These are phyloP conservation scores for Trichoderma sp. DNA, from an alignment of 2,329 filamentous ascomycete genomes.

Conservation along the genomic window DNA sequence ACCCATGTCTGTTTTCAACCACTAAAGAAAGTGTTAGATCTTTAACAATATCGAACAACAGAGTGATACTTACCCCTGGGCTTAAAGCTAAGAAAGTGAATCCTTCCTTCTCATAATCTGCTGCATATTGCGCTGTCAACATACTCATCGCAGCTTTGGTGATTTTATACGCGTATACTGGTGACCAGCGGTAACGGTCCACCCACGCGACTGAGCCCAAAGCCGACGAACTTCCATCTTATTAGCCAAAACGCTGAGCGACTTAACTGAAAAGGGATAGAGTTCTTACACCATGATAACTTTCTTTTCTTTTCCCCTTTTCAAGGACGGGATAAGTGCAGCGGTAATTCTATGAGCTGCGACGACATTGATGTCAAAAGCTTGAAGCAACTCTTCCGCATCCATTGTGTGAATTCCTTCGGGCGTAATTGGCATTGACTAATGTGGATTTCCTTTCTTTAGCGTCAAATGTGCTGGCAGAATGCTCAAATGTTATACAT, in stretches of 20 bases:
- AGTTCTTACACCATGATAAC: neutral
- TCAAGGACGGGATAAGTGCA: neutral
- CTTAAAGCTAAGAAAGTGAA: neutral
- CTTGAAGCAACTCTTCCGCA: neutral
- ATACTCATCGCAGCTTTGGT: neutral
- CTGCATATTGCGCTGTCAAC: neutral
- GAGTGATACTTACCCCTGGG: neutral
- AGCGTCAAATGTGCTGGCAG: neutral
- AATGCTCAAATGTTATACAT: neutral
- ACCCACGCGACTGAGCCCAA: neutral
- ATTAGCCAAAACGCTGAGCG: neutral
- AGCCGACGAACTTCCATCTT: neutral
- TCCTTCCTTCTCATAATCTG: neutral
- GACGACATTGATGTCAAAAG: slow-evolving; percentile 1
- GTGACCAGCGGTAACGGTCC: neutral
- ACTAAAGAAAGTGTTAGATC: neutral
- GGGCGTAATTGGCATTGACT: neutral
- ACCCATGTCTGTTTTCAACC: slow-evolving; percentile 5
- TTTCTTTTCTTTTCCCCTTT: neutral
- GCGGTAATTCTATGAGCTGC: neutral
- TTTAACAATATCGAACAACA: too few species aligned
- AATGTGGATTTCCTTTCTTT: neutral
- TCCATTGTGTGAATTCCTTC: neutral
- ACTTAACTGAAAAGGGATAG: neutral
- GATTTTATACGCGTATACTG: neutral